Conservation (phyloP, 202 grass and related monocot species). For the Setaria italica region DNA sequence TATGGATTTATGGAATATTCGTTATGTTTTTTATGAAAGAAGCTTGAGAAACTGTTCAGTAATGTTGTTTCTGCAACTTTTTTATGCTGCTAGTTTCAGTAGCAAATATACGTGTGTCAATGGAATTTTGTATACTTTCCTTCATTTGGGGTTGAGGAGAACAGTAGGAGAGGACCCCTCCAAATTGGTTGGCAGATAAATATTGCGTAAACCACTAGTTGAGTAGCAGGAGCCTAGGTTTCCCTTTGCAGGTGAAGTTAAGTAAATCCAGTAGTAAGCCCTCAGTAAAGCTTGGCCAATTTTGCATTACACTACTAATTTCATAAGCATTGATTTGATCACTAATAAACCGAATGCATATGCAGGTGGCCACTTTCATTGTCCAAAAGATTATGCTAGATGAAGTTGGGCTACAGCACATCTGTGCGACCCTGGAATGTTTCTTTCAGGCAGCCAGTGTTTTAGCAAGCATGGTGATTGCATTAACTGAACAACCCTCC, state of each 20-base stretch:
- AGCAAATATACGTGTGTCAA: background rate
- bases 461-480: constrained; percentile 57
- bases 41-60: background rate
- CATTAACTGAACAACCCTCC: constrained; percentile 56
- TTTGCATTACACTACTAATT: background rate
- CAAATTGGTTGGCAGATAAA: background rate
- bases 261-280: constrained; percentile 7
- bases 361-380: constrained; percentile 83
- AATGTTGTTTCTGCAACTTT: constrained; percentile 6
- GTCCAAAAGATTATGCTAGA: constrained; percentile 76
- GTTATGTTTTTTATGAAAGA: background rate
- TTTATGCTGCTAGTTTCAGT: constrained; percentile 21
- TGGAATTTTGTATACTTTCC: background rate
- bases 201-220: background rate
- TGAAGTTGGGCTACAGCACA: constrained; percentile 59
- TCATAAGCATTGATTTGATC: background rate
- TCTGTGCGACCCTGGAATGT: constrained; percentile 57
- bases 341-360: constrained; percentile 17
- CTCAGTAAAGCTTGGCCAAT: background rate
- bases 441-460: constrained; percentile 67
- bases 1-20: background rate
- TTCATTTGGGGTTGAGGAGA: background rate
- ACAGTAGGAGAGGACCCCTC: background rate
- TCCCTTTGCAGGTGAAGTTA: background rate
- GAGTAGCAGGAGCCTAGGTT: background rate